A percentile compares a stretch with the other conserved stretches of the same genome.
These are phyloP conservation scores for Phenoliferia sp. DNA, from an alignment of 1,284 basidiomycete species.

Conservation along the genomic window DNA sequence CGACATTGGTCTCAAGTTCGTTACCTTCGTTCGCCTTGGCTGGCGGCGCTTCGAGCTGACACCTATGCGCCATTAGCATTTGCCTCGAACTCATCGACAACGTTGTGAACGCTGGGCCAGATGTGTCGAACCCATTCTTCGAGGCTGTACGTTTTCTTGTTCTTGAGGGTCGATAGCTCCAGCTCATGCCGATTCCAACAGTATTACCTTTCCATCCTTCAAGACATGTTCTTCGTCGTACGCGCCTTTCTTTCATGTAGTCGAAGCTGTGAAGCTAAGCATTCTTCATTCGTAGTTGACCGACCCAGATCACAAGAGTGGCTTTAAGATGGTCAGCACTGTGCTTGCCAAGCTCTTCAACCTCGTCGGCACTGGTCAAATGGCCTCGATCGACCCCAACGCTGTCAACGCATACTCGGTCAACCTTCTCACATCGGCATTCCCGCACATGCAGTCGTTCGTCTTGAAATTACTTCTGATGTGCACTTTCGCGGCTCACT, in stretches of 20 bases:
- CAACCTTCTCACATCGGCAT: slow-evolving; percentile 77
- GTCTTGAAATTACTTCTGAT: slow-evolving; percentile 39
- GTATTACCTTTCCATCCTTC: slow-evolving; percentile 87
- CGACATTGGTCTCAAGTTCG: slow-evolving; percentile 86
- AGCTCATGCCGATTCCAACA: slow-evolving; percentile 42
- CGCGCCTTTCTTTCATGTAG: slow-evolving; percentile 47
- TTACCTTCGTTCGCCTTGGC: slow-evolving; percentile 20
- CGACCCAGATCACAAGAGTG: slow-evolving; percentile 29
- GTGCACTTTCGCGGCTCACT: slow-evolving; percentile 40
- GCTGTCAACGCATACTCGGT: slow-evolving; percentile 82
- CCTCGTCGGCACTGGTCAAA: slow-evolving; percentile 76
- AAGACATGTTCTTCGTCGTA: slow-evolving; percentile 97
- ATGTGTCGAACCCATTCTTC: slow-evolving; percentile 77
- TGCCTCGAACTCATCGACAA: slow-evolving; percentile 94
- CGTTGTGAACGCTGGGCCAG: slow-evolving; percentile 74
- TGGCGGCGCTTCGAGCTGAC: not conserved
- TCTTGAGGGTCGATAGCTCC: not conserved
- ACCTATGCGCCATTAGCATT: slow-evolving; percentile 55
- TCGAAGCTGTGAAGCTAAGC: not conserved
- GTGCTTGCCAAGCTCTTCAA: slow-evolving; percentile 92
- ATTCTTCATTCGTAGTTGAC: not conserved
- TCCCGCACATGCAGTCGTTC: slow-evolving; percentile 81
- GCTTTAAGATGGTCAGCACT: slow-evolving; percentile 65
- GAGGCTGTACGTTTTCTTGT: slow-evolving; percentile 42
- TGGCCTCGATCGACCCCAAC: slow-evolving; percentile 65